These are phyloP conservation scores for Blastobotrys apis DNA, from an alignment of 1,139 yeast genomes.

Conservation along the genomic window DNA sequence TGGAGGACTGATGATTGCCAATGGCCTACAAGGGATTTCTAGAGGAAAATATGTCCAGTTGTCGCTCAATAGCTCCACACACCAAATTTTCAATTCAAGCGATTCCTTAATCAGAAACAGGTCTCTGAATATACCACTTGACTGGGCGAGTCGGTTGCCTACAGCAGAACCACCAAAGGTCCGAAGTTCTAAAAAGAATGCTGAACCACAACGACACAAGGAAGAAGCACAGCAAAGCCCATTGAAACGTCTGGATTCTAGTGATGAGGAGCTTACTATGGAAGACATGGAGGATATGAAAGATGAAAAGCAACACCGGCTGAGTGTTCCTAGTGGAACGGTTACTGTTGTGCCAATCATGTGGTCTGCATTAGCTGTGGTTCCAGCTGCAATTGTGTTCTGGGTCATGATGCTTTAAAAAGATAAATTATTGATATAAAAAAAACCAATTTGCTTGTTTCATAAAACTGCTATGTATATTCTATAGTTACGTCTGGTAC, in stretches of 20 bases:
- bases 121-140: constrained; percentile 17
- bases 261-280: background rate
- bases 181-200: too few relatives aligned
- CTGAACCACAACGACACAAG: too few relatives aligned
- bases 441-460: background rate
- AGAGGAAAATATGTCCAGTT: constrained; percentile 45
- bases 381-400: background rate
- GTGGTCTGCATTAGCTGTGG: background rate
- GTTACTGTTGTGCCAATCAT: background rate
- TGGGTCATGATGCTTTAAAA: background rate
- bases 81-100: constrained; percentile 46
- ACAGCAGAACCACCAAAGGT: too few relatives aligned
- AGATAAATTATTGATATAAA: too few relatives aligned
- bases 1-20: constrained; percentile 26
- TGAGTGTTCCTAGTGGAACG: too few relatives aligned
- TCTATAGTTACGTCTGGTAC: constrained; percentile 7
- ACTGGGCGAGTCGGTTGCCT: constrained; percentile 1
- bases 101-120: constrained; percentile 52
- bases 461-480: constrained; percentile 1
- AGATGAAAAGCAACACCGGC: background rate
- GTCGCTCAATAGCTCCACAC: constrained; percentile 37
- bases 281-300: background rate
- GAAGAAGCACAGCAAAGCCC: too few relatives aligned
- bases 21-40: constrained; percentile 31
- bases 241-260: background rate